Evolutionary conservation across 139 green algal genomes (phyloP).

Genomic region (Volvox africanus): DNA sequence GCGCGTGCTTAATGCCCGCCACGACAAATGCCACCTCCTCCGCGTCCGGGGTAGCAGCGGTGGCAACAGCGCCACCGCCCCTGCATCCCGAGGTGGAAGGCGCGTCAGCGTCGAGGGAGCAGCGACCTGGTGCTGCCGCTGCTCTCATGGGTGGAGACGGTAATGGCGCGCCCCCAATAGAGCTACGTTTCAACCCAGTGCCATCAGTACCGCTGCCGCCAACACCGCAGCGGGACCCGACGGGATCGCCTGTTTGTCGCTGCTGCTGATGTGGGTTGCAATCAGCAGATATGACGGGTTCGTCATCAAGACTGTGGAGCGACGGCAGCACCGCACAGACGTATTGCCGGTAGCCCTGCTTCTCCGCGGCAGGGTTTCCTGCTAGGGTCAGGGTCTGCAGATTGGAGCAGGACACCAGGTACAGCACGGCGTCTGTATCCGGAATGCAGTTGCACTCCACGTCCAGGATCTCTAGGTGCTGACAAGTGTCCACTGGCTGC

Average conservation of each 20-base stretch:
- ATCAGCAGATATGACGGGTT: background rate
- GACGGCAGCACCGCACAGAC: slow-evolving; percentile 27
- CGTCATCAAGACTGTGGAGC: slow-evolving; percentile 55
- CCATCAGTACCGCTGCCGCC: background rate
- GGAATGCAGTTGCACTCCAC: slow-evolving; percentile 62
- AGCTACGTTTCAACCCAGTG: background rate
- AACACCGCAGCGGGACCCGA: background rate
- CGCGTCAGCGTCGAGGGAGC: background rate
- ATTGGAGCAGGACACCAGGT: slow-evolving; percentile 39
- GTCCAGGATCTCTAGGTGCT: slow-evolving; percentile 58
- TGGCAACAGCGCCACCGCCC: background rate
- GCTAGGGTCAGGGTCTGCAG: slow-evolving; percentile 61
- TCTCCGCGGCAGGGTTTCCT: slow-evolving; percentile 54
- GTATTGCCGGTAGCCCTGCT: slow-evolving; percentile 7
- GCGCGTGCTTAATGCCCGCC: slow-evolving; percentile 61
- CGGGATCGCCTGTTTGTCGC: background rate
- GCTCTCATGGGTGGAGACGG: background rate
- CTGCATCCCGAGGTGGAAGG: background rate
- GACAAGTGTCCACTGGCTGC: slow-evolving; percentile 51
- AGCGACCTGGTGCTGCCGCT: background rate
- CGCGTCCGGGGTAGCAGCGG: background rate
- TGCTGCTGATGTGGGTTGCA: background rate
- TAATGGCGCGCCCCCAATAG: background rate
- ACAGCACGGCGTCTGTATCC: slow-evolving; percentile 14
- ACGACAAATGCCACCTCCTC: slow-evolving; percentile 55